Base-by-base conservation (phyloP, 1,284 basidiomycete genomes). In the Moesziomyces sp. region DNA sequence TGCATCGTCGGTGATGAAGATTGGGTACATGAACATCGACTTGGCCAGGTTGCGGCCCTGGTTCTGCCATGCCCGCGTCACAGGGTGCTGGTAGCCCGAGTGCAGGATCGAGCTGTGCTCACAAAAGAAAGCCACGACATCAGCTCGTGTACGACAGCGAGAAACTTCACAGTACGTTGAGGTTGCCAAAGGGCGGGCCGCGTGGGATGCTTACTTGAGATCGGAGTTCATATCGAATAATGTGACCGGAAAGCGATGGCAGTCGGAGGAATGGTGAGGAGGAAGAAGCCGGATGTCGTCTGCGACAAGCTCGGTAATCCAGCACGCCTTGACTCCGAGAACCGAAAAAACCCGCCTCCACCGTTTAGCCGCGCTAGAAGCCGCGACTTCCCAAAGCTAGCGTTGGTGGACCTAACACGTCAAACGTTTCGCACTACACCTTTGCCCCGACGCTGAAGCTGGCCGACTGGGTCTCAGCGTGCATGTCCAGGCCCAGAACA, bases 1-100 rank as follows among this genome's bases (percentile, higher is more conserved):
- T 6, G 48, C 55, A 28, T 82, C 79, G 47, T 84, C 81, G 8
- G 80, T 79, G 52, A 84, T 78, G 53, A 84, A 84, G 70, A 84
- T 69, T 54, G 81, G 80, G 51, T 82, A 81, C 81, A 83, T 82
- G 70, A 83, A 80, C 70, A 83, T 77, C 34, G 74, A 66, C 67
- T 81, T 82, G 45, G 71, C 73, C 46, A 80, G 53, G 42, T 52
- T 70, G 4, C 67, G 67, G 1, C 71, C 52, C 51, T 82, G 81
- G 14, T 67, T 65, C 66, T 81, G 79, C 62, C 78, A 71, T 42
- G 77, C 61, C 45, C 82, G 78, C 16, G 78, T 69, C 5, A 78
- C 61, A 10, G 74, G 65, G 55, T 81, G 78, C 52, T 74, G 72
- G 54, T 80, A 81, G n/a, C 79, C 78, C 44, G 77, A 73, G 46